A percentile compares a stretch with the other conserved stretches of the same genome.
Conservation (phyloP, 2,329 filamentous ascomycete genomes). For the Fusarium heterosporum region DNA sequence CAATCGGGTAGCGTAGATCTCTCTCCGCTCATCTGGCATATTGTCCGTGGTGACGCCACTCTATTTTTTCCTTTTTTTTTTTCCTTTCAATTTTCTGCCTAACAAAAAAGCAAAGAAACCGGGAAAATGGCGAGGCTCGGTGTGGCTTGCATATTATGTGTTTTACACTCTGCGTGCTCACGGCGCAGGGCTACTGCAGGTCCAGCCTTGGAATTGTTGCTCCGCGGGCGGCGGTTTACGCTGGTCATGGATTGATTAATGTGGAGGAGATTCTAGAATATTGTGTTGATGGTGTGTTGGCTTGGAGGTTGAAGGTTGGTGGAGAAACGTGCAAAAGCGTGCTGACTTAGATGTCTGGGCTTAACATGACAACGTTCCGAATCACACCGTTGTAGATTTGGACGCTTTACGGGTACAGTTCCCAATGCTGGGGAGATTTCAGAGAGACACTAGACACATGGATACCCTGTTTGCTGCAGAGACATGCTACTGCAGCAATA, state of each 20-base stretch:
- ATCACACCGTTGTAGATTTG: background rate
- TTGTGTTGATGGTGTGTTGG: background rate
- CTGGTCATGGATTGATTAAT: background rate
- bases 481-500: slow-evolving; percentile 6
- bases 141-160: slow-evolving; percentile 22
- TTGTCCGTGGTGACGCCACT: no score
- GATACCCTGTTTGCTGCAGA: background rate
- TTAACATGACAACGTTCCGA: background rate
- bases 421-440: background rate
- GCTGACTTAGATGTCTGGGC: background rate
- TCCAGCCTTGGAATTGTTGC: slow-evolving; percentile 18
- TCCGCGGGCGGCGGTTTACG: background rate
- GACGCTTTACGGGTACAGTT: background rate
- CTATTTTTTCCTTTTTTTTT: background rate
- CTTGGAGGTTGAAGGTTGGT: background rate
- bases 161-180: slow-evolving; percentile 1
- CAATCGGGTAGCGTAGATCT: slow-evolving; percentile 22
- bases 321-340: background rate
- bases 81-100: background rate
- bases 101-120: background rate
- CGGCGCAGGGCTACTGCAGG: slow-evolving; percentile 39
- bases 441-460: background rate
- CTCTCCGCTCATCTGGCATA: slow-evolving; percentile 1
- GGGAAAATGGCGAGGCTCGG: background rate
- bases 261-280: background rate